A percentile compares a stretch with the other conserved stretches of the same genome.
Evolutionary conservation across 176 grass and related monocot genomes (phyloP).

Genomic region (Avena atlantica): DNA sequence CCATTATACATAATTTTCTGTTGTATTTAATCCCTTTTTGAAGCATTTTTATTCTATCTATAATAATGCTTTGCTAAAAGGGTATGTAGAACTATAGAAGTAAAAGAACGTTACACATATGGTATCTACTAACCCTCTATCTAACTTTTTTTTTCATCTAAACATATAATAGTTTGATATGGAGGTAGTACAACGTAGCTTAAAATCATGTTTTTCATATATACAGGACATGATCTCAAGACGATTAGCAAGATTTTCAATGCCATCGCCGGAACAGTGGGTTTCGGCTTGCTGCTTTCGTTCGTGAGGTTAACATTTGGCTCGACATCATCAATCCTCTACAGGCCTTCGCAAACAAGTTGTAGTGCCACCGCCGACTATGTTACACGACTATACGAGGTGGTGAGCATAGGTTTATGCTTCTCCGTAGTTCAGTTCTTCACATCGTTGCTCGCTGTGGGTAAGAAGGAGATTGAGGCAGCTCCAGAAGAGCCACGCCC

Average conservation of each 20-base stretch:
- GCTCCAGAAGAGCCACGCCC: neutral
- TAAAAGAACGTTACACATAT: neutral
- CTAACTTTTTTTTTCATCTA: neutral
- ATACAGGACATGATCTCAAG: neutral
- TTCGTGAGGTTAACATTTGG: neutral
- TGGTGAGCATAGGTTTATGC: neutral
- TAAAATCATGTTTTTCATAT: neutral
- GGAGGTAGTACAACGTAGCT: too few species aligned
- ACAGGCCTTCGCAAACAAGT: neutral
- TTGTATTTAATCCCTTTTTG: neutral
- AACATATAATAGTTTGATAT: neutral
- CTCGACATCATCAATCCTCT: neutral
- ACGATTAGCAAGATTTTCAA: neutral
- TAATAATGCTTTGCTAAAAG: neutral
- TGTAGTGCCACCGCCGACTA: neutral
- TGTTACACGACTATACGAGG: neutral
- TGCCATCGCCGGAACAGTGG: neutral
- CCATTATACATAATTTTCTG: neutral
- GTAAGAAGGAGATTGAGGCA: neutral
- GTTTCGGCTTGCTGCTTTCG: neutral
- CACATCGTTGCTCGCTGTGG: neutral
- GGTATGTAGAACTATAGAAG: neutral
- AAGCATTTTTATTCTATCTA: neutral
- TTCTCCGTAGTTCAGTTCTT: neutral
- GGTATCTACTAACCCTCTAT: neutral